phyloP scores from a whole-genome alignment of 2,329 filamentous ascomycete species.

The Alternaria gansuensis region DNA sequence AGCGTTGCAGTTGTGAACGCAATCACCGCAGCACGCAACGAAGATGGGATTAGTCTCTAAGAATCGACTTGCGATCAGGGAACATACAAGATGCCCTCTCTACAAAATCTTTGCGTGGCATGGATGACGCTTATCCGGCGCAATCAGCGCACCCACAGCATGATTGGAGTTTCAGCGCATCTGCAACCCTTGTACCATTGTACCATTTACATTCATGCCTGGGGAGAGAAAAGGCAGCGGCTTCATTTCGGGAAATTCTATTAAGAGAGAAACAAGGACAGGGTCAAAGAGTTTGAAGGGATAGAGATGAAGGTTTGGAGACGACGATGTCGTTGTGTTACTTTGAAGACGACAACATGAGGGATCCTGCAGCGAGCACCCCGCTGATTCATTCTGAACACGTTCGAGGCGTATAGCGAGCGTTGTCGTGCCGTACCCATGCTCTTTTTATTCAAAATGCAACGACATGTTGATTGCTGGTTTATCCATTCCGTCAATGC shows the following conservation, averaged over 20 bases:
- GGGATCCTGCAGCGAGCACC: constrained; percentile 1
- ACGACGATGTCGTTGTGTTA: constrained; percentile 1
- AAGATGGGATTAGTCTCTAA: not conserved
- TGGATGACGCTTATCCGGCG: not conserved
- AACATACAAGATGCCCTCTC: constrained; percentile 4
- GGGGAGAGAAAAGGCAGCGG: not conserved
- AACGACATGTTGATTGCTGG: not conserved
- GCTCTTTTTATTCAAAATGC: not conserved
- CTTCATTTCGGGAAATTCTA: not conserved
- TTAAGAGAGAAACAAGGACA: not conserved
- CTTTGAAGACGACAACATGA: not conserved
- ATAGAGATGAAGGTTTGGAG: not conserved
- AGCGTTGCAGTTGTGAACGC: not conserved
- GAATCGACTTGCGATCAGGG: not conserved
- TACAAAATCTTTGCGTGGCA: constrained; percentile 2
- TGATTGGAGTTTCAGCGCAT: constrained; percentile 6
- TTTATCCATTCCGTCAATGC: not conserved
- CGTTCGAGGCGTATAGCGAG: constrained; percentile 4
- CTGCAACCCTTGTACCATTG: constrained; percentile 1
- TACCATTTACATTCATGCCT: constrained; percentile 9
- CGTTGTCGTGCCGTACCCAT: constrained; percentile 1
- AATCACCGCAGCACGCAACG: not conserved
- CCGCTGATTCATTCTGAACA: constrained; percentile 1
- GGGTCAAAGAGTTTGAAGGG: not conserved
- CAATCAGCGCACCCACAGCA: not conserved